These are phyloP conservation scores for Candida ovalis DNA, from an alignment of 805 yeast species.

Conservation along the genomic window DNA sequence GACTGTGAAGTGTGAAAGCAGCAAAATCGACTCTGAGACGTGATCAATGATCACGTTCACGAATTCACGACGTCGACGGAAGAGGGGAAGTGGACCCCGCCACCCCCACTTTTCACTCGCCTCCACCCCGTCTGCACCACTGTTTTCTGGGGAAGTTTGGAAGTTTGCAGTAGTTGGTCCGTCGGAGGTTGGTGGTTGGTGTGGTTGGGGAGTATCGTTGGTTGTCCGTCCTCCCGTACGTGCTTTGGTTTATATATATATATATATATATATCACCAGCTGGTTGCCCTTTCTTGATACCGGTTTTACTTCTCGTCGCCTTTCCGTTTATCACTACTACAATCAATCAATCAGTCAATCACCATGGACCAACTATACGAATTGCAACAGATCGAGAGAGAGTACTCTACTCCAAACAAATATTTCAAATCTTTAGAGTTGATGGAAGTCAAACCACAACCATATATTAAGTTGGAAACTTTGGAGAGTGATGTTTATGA, in stretches of 20 bases:
- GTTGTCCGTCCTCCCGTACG: too few relatives aligned
- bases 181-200: background rate
- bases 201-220: background rate
- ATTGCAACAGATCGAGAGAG: slow-evolving; percentile 11
- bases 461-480: slow-evolving; percentile 10
- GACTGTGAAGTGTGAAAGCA: background rate
- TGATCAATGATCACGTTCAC: background rate
- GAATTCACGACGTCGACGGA: background rate
- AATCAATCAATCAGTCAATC: background rate
- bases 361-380: slow-evolving; percentile 13
- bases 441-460: background rate
- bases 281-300: background rate
- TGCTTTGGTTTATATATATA: too few relatives aligned
- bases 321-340: background rate
- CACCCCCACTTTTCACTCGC: background rate
- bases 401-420: slow-evolving; percentile 8
- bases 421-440: slow-evolving; percentile 8
- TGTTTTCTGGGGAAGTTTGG: background rate
- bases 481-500: slow-evolving; percentile 12
- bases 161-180: too few relatives aligned
- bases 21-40: too few relatives aligned
- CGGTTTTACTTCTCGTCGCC: background rate
- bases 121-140: background rate
- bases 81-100: background rate
- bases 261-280: background rate